A percentile compares a stretch with the other conserved stretches of the same genome.
Conservation (phyloP, 345 rosid genomes). For the Populus simonii region DNA sequence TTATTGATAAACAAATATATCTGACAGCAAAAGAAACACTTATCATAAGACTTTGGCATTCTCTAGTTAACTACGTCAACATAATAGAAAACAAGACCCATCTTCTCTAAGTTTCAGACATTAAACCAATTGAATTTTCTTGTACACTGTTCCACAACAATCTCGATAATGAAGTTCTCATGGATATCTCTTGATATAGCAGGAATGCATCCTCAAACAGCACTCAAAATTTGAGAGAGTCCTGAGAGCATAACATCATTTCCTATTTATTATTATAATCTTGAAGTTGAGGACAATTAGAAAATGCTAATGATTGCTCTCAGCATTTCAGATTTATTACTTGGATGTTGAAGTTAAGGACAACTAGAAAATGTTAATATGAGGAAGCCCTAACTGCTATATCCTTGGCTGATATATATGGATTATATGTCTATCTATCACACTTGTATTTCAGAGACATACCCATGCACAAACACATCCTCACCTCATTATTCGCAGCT, state of each 20-base stretch:
- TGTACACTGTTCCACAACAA: background rate
- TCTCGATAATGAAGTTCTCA: background rate
- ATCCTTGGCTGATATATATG: no score
- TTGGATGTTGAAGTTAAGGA: background rate
- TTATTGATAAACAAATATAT: background rate
- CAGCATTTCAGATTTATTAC: background rate
- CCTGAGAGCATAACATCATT: background rate
- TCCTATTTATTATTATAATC: background rate
- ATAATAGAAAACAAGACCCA: background rate
- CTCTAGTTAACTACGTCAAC: background rate
- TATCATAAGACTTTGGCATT: background rate
- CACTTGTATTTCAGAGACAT: background rate
- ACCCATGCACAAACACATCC: background rate
- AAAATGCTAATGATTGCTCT: background rate
- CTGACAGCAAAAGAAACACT: background rate
- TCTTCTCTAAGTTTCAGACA: background rate
- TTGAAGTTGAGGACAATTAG: no score
- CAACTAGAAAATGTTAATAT: no score
- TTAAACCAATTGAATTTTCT: constrained; percentile 1
- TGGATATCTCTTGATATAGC: background rate
- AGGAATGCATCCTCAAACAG: background rate
- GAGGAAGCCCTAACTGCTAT: no score
- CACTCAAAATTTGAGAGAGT: background rate
- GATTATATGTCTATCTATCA: background rate
- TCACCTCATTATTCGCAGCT: constrained; percentile 78